A percentile compares a stretch with the other conserved stretches of the same genome.
These are phyloP conservation scores for Tricholoma bakamatsutake DNA, from an alignment of 768 basidiomycete genomes.

Conservation along the genomic window DNA sequence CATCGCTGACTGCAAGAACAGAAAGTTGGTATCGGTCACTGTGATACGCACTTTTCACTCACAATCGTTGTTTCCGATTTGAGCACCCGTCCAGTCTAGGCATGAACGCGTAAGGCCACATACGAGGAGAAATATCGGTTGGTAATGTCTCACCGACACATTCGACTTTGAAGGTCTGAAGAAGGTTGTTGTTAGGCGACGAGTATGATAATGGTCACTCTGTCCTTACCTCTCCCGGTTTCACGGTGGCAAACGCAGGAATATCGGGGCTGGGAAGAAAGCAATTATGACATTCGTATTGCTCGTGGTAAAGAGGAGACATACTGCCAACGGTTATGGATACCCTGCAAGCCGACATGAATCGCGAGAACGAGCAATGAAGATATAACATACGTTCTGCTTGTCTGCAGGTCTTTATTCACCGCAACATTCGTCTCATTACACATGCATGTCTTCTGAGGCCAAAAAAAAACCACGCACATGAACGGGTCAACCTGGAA, in stretches of 20 bases:
- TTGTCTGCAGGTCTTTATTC: slow-evolving; percentile 37
- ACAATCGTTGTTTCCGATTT: slow-evolving; percentile 75
- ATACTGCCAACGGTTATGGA: slow-evolving; percentile 75
- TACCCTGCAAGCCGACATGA: slow-evolving; percentile 31
- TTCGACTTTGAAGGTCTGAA: slow-evolving; percentile 63
- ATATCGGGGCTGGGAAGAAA: slow-evolving; percentile 56
- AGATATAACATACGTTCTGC: slow-evolving; percentile 44
- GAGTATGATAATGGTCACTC: not conserved
- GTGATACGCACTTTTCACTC: slow-evolving; percentile 13
- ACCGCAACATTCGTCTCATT: not conserved
- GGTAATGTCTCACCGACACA: slow-evolving; percentile 45
- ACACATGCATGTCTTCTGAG: not conserved
- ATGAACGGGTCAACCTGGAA: slow-evolving; percentile 65
- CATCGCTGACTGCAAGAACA: slow-evolving; percentile 47
- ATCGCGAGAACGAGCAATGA: not conserved
- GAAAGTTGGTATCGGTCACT: not conserved
- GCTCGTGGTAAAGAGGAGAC: slow-evolving; percentile 15
- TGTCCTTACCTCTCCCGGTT: slow-evolving; percentile 47
- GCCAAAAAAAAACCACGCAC: slow-evolving; percentile 30
- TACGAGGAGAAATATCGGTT: not conserved
- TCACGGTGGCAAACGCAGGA: slow-evolving; percentile 53
- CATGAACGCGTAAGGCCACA: not conserved
- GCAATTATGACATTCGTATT: not conserved
- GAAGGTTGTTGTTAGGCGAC: not conserved
- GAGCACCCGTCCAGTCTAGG: slow-evolving; percentile 75